Base-by-base conservation (phyloP, 2,329 filamentous ascomycete genomes). In the Pezizomycotina sp. region DNA sequence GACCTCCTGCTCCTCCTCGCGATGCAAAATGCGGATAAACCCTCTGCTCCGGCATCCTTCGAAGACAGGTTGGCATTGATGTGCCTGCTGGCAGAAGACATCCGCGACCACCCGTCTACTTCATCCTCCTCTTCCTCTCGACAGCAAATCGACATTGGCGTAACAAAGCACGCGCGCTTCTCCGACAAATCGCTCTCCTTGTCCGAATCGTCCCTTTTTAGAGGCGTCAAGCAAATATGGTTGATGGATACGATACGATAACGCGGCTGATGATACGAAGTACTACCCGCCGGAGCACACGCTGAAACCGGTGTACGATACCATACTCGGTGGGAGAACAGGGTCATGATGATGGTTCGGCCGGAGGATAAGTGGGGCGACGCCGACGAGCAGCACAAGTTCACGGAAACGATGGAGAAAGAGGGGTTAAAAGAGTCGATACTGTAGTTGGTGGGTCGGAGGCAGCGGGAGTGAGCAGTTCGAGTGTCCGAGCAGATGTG, bases 11-110 rank as follows among this genome's bases (percentile, higher is more conserved):
- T 40, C 10, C 41, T 40, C 25, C 41, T 40, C 5, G 33, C 41
- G 9, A 44, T 37, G 4, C 21, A 36, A 21, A 44, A 44, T 15
- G 41, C 33, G 4, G 41, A 44, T 31, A 44, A 44, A 36, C 10
- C 29, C n/a, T 24, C 32, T 4, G 25, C 27, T 3, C 41, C 41
- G 3, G 41, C 41, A 10, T 6, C 41, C 2, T 36, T 36, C 25
- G 36, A 40, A 8, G 36, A 44, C 20, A 36, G 41, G 10, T 18
- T 44, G 4, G 36, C 41, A 5, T 39, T 44, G 41, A 44, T 44
- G 36, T 44, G 41, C 20, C 41, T 44, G 4, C 36, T 44, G 21
- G 41, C 41, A 18, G 27, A 44, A 13, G 33, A 44, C 14, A 39
- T 43, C 2, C 35, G 27, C 3, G 29, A 27, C 6, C 5, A 24